These are phyloP conservation scores for Aspergillus sergii DNA, from an alignment of 2,329 filamentous ascomycete species.

Conservation along the genomic window DNA sequence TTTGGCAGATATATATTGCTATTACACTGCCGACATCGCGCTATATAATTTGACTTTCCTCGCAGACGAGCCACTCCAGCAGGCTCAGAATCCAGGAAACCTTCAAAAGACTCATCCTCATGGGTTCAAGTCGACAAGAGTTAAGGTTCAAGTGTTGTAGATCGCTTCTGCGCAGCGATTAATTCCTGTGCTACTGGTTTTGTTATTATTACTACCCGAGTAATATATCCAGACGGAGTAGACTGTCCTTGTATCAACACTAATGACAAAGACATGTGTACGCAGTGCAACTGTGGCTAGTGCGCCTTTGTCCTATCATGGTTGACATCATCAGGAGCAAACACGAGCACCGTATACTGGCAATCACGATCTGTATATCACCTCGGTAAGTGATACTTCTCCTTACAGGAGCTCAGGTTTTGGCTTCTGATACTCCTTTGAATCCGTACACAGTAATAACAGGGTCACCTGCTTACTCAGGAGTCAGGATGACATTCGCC, in stretches of 20 bases:
- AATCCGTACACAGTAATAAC: not conserved
- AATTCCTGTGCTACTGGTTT: not conserved
- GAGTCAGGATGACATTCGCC: no score
- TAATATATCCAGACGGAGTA: not conserved
- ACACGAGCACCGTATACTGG: not conserved
- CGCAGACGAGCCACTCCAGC: not conserved
- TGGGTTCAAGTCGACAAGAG: not conserved
- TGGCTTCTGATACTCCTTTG: not conserved
- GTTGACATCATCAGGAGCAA: not conserved
- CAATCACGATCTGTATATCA: not conserved
- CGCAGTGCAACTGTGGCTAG: not conserved
- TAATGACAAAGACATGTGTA: not conserved
- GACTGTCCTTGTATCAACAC: not conserved
- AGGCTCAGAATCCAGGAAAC: not conserved
- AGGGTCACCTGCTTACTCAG: not conserved
- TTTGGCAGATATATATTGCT: not conserved
- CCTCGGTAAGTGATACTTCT: not conserved
- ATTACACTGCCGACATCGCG: not conserved
- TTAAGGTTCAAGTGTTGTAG: not conserved
- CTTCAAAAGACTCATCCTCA: not conserved
- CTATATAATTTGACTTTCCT: not conserved
- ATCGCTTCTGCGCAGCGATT: not conserved
- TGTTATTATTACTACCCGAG: not conserved
- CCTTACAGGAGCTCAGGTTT: not conserved
- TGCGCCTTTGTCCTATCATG: not conserved